Evolutionary conservation across 192 early-diverging fungal genomes (phyloP), one percentile per base, ranked within the genome.

Genomic region (Phycomyces nitens): DNA sequence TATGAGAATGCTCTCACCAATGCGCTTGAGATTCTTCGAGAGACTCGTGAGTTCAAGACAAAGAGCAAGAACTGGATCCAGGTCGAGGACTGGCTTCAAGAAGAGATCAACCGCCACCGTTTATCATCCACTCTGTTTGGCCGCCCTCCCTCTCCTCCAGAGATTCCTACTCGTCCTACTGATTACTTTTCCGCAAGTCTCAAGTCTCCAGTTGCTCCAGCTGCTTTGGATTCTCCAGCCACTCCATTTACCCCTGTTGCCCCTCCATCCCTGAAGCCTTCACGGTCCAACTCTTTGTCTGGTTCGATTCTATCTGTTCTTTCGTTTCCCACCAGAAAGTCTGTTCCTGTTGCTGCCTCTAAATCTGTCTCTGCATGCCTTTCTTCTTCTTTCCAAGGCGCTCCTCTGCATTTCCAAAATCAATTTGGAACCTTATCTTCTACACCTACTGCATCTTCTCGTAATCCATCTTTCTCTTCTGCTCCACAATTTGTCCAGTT

Each of bases 1-100:
- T 60, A 70, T 16, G 49, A 40, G 7, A 51, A 40, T 58, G 64
- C 53, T 20, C 64, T 75, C 7, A 18, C 34, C 7, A 70, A 57
- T 18, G 29, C 73, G 1, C 47, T 56, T 16, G n/a, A 55, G 29
- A 61, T 75, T 0, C 3, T 75, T 18, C 59, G 66, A 15, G 52
- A 52, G n/a, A 69, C 73, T n/a, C 40, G 49, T 0, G 73, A 75
- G 49, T 75, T 38, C 53, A 50, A 55, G 47, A 59, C 49, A 0
- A 29, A 55, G 0, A 55, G 59, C 23, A 59, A 65, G 22, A 66
- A 75, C n/a, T 70, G 63, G 58, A 50, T 62, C 1, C 55, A 69
- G 47, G 63, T 70, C 22, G 58, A 56, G 10, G 64, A 69, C 38
- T 75, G 73, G 73, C 60, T 75, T 41, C 62, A 70, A 24, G 50